Conservation (phyloP, 1,284 basidiomycete genomes). For the Fomitiporia mediterranea region DNA sequence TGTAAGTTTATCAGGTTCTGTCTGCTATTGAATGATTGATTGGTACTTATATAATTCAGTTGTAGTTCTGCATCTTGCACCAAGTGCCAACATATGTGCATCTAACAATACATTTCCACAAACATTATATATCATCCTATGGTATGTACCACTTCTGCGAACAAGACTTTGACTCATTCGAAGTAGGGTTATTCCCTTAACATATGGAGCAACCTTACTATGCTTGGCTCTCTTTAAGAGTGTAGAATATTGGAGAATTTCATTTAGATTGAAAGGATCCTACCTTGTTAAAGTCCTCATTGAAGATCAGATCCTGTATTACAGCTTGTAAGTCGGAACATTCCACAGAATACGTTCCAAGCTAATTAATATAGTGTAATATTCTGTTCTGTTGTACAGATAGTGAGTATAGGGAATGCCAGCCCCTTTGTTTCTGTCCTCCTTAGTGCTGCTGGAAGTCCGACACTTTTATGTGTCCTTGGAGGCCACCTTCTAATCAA, state of each 20-base stretch:
- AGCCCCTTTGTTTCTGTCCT: background rate
- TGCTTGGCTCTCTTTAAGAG: conserved; percentile 5
- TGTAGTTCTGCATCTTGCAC: too few species aligned
- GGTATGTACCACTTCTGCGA: background rate
- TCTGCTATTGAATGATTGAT: too few species aligned
- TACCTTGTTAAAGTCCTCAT: conserved; percentile 6
- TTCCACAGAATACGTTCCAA: background rate
- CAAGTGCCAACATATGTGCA: too few species aligned
- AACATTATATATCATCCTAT: background rate
- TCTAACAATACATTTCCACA: background rate
- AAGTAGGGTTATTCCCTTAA: conserved; percentile 4
- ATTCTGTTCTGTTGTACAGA: background rate
- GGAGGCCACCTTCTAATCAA: conserved; percentile 6
- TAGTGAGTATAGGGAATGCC: background rate
- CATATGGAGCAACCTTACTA: conserved; percentile 3
- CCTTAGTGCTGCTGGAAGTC: background rate
- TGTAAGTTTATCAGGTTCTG: background rate
- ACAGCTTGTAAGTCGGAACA: background rate
- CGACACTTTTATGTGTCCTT: conserved; percentile 6
- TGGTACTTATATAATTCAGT: too few species aligned
- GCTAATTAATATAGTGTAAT: background rate
- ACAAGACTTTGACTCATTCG: background rate
- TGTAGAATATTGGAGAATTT: conserved; percentile 1
- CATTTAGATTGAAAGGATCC: background rate
- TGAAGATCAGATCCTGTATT: conserved; percentile 9